Base-by-base conservation (phyloP, 2,329 filamentous ascomycete species). In the Penicillium sp. region DNA sequence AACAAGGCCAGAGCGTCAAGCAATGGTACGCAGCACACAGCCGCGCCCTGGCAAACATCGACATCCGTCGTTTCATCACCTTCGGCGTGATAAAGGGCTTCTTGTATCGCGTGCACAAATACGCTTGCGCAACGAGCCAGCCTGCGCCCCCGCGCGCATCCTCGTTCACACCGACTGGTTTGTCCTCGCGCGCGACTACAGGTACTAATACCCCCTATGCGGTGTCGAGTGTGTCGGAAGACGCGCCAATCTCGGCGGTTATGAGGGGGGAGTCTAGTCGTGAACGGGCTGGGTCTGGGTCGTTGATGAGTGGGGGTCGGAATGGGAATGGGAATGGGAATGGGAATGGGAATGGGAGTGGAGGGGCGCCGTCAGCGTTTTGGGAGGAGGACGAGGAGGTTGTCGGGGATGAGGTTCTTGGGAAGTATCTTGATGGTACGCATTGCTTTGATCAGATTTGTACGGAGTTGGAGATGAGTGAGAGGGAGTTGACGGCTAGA, bases 61-160 rank as follows among this genome's bases (percentile, higher is more conserved):
- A 99, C 71, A 85, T 97, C 53, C 85, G 94, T 12, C 87, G 94
- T 28, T 87, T 99, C 60, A 90, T 97, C 60, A 95, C 96, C 56
- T 99, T 97, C 68, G 94, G 93, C 55, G 84, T 97, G 56, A 96
- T 97, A 72, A 97, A 97, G 75, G 92, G 93, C 16, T 89, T 95
- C 63, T 77, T 99, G 25, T 97, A 97, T 73, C 85, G 94, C 33
- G 88, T 97, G 38, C 91, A 97, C 76, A 95, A 94, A 72, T 95
- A 95, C 70, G 89, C 91, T 28, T 84, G 95, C 61, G 69, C 75
- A 42, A 73, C 76, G 6, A 66, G 71, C 1, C 63, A 73, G 36
- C 67, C 71, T 1, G 65, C 69, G 0, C 67, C 65, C 2, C 58
- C 59, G 10, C 68, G 68, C 25, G 64, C 65, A 12, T 64, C 61